Conservation (phyloP, 2,329 filamentous ascomycete genomes). For the Sclerotinia trifoliorum region DNA sequence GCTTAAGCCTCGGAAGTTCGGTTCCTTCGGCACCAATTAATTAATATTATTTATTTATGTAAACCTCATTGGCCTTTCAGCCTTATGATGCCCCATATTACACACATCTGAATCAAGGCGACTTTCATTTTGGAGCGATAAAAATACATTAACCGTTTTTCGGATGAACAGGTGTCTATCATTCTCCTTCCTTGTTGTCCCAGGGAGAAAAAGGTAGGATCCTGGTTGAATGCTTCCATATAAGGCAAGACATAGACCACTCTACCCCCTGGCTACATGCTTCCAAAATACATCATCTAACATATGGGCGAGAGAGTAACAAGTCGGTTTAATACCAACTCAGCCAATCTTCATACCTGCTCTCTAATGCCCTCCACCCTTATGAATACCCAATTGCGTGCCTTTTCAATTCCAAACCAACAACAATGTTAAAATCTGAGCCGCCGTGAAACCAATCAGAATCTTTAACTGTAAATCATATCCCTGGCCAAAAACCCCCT, state of each 20-base stretch:
- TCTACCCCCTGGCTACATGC: no score
- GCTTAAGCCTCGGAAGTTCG: neutral
- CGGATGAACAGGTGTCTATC: neutral
- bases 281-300: no score
- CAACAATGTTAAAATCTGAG: neutral
- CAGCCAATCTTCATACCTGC: neutral
- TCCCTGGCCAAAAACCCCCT: neutral
- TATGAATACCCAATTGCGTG: neutral
- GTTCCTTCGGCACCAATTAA: neutral
- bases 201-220: neutral
- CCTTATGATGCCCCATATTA: constrained; percentile 7
- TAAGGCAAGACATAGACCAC: no score
- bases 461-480: constrained; percentile 2
- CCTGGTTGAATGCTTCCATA: no score
- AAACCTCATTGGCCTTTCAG: neutral
- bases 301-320: no score
- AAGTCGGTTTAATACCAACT: neutral
- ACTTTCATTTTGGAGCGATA: neutral
- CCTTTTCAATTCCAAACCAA: neutral
- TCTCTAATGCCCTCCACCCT: neutral
- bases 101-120: neutral
- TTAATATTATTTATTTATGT: neutral
- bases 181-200: neutral
- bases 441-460: neutral
- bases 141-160: neutral